Base-by-base conservation (phyloP, 441 rosid genomes). In the Erysimum pusillum region DNA sequence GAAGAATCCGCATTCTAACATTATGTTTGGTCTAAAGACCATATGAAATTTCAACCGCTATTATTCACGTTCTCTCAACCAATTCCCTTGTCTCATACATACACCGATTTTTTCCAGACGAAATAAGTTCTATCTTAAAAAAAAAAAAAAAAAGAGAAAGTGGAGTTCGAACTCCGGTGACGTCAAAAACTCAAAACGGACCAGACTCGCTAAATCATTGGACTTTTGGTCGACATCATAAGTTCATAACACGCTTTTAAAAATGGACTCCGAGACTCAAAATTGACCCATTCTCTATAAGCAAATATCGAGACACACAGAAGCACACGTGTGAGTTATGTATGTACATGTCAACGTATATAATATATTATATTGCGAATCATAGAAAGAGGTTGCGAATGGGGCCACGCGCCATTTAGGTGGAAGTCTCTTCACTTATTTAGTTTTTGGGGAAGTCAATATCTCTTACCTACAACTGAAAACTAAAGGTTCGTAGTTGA, bases 401-500 rank as follows among this genome's bases (percentile, higher is more conserved):
- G 52, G 73, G 73, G 54, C 63, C 79, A 75, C 79, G 63, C 74
- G 79, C 51, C 62, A 60, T 41, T 67, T 31, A 60, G 68, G 73
- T 67, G 45, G 73, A 67, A 66, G 67, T 18, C 4, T 75, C 44
- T 48, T 42, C 64, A 44, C 57, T 54, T 9, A 17, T 61, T 38
- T 48, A 49, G 14, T 35, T 56, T 18, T 28, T 0, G n/a, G 9
- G 25, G 36, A 51, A 68, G 79, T 68, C 79, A 61, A 68, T 9
- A 63, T 68, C 69, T 13, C 25, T 36, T 28, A 75, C 78, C 78
- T 58, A 60, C 25, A 52, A 14, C 56, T 51, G 39, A 32, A 67
- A 51, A 15, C 79, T 60, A 75, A 75, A 62, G 74, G 13, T 52
- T 69, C 64, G 17, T 63, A 36, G 75, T 67, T 66, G 77, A 41